A percentile compares a stretch with the other conserved stretches of the same genome.
Evolutionary conservation across 129 eudicot species (phyloP).

Genomic region (Helichrysum umbraculigerum): DNA sequence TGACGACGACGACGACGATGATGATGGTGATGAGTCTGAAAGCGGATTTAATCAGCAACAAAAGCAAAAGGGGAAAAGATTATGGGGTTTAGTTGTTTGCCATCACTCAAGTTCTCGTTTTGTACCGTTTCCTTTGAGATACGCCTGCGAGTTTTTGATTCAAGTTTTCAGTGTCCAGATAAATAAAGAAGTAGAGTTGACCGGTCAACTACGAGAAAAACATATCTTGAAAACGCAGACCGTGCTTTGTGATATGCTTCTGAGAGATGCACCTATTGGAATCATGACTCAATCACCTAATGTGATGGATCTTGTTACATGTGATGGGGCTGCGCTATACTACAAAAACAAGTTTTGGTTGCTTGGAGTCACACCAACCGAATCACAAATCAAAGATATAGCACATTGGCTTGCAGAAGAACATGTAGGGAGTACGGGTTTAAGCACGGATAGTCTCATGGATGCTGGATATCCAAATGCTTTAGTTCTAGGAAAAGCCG

Average conservation of each 20-base stretch:
- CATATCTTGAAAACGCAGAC: constrained; percentile 74
- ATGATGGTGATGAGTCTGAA: constrained; percentile 47
- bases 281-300: constrained; percentile 81
- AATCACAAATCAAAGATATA: constrained; percentile 68
- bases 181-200: constrained; percentile 77
- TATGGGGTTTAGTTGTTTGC: constrained; percentile 94
- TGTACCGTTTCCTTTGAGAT: constrained; percentile 75
- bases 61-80: constrained; percentile 47
- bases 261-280: constrained; percentile 74
- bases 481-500: constrained; percentile 61
- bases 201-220: constrained; percentile 70
- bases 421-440: constrained; percentile 66
- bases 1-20: constrained; percentile 53
- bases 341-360: constrained; percentile 60
- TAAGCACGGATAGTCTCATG: constrained; percentile 80
- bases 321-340: constrained; percentile 87
- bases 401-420: constrained; percentile 68
- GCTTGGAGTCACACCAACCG: constrained; percentile 75
- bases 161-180: constrained; percentile 81
- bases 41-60: constrained; percentile 44
- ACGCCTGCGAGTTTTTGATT: constrained; percentile 81
- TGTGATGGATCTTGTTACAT: constrained; percentile 81
- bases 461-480: constrained; percentile 85
- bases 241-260: constrained; percentile 84
- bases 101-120: constrained; percentile 76